These are phyloP conservation scores for Hericium rajendrae DNA, from an alignment of 768 basidiomycete species.

Conservation along the genomic window DNA sequence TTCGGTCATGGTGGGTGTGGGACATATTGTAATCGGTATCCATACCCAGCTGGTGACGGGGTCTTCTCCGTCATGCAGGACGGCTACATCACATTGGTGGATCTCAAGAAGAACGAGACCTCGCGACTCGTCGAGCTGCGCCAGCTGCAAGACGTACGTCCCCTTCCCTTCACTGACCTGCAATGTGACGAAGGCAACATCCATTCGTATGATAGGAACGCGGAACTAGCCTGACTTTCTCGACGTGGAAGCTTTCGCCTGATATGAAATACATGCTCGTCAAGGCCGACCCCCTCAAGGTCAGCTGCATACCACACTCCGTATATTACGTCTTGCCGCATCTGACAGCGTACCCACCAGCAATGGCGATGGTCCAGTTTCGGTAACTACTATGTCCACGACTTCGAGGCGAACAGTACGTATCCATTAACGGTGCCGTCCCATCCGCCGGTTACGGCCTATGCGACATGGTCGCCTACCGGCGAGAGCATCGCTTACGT, in stretches of 20 bases:
- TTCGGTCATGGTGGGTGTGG: not conserved
- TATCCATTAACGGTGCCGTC: constrained; percentile 61
- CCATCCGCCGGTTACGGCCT: constrained; percentile 61
- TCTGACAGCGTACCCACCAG: constrained; percentile 25
- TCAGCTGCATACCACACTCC: constrained; percentile 17
- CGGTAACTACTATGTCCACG: constrained; percentile 91
- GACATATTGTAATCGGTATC: not conserved
- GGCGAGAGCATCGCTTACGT: constrained; percentile 84
- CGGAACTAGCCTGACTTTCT: constrained; percentile 40
- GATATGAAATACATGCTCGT: constrained; percentile 88
- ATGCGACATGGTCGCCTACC: constrained; percentile 84
- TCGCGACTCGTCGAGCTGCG: constrained; percentile 43
- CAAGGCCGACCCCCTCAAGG: constrained; percentile 68
- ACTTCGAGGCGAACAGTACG: constrained; percentile 57
- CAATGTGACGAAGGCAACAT: not conserved
- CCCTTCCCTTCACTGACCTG: not conserved
- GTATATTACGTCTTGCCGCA: not conserved
- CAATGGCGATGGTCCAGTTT: constrained; percentile 93
- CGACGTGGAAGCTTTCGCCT: constrained; percentile 74
- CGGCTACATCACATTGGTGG: constrained; percentile 67
- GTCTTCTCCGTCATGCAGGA: constrained; percentile 63
- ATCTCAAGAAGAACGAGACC: constrained; percentile 68
- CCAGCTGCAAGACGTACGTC: constrained; percentile 59
- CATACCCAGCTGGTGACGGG: constrained; percentile 75
- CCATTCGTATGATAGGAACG: constrained; percentile 33